phyloP scores from a whole-genome alignment of 208 protist species.

The Balamuthia mandrillaris region DNA sequence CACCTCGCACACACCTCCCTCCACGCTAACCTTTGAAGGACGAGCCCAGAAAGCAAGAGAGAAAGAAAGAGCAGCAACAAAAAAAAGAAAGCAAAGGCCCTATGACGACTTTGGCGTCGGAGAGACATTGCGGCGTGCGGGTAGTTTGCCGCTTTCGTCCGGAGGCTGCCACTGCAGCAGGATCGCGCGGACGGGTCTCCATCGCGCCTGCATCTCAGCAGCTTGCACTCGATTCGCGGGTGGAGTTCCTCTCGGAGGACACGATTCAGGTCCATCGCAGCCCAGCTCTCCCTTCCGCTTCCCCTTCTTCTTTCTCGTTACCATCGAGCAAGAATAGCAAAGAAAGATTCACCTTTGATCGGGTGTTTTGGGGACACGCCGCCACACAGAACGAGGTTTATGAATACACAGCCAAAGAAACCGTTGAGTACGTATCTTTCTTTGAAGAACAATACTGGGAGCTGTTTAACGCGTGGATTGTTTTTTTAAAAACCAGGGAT shows the following conservation, averaged over 20 bases:
- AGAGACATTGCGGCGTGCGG: background rate
- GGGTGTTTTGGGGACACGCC: slow-evolving; percentile 32
- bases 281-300: too few relatives aligned
- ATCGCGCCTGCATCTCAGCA: too few relatives aligned
- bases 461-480: background rate
- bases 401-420: slow-evolving; percentile 7
- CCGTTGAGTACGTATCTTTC: background rate
- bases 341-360: slow-evolving; percentile 59
- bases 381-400: slow-evolving; percentile 11
- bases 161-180: background rate
- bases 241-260: background rate
- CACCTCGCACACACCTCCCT: too few relatives aligned
- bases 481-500: background rate
- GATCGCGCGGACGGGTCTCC: background rate
- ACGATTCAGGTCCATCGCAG: background rate
- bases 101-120: too few relatives aligned
- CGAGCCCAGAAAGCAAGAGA: too few relatives aligned
- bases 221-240: background rate
- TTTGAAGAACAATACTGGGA: background rate
- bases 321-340: too few relatives aligned
- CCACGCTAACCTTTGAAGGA: too few relatives aligned
- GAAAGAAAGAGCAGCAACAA: too few relatives aligned
- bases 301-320: too few relatives aligned
- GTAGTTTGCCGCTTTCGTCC: slow-evolving; percentile 6
- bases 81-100: too few relatives aligned